Base-by-base conservation (phyloP, 164 flowering plant species). In the Protea cynaroides region DNA sequence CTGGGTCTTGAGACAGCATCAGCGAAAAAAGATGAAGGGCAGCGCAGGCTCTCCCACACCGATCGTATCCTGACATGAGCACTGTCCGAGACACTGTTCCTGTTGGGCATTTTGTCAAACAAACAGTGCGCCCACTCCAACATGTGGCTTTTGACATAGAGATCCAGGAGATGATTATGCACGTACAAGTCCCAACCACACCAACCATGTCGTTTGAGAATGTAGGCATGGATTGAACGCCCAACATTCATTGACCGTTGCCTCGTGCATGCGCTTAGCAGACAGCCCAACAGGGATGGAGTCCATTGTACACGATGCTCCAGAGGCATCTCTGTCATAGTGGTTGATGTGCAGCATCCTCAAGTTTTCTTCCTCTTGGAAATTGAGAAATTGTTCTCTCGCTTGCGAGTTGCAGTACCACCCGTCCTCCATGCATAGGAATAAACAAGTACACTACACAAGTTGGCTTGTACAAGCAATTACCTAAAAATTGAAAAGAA, bases 171-270 rank as follows among this genome's bases (percentile, higher is more conserved):
- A 10, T 66, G 68, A 40, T 66, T 66, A 17, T 24, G 51, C 38
- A 64, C 52, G 52, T 37, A 64, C 14, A 55, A 18, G 38, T 64
- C 58, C 14, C 23, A 1, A 22, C 9, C 7, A 22, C 51, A 64
- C 51, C 51, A 56, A 40, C 17, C 8, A 0, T 17, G 53, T 24
- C 50, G 36, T 36, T 43, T 64, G 60, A 64, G 23, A 55, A 56
- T 25, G 23, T 54, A 38, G 38, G 67, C 67, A 19, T 57, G 44
- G 71, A 63, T 62, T 3, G 71, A 44, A 52, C 65, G 63, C 25
- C 75, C 75, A 2, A 46, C 13, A 17, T 47, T 54, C 22, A 54
- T 49, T 14, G 62, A 66, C 8, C 52, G 52, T 21, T 37, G 68
- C 62, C 49, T 63, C 8, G 70, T 23, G 47, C 63, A 71, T 44